Evolutionary conservation across 805 yeast species (phyloP).

Genomic region (Metschnikowia cubensis): DNA sequence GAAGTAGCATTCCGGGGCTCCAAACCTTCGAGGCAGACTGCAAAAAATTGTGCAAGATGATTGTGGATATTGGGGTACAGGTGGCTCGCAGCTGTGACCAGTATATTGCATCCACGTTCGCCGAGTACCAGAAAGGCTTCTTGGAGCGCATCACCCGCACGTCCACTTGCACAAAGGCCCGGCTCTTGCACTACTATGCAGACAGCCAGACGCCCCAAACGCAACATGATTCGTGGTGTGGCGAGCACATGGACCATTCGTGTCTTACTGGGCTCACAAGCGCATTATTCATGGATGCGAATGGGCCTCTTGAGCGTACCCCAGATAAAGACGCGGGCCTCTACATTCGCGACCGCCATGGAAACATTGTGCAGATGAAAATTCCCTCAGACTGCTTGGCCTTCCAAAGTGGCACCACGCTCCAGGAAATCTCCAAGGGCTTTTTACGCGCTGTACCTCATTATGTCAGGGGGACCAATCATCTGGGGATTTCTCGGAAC

Average conservation of each 20-base stretch:
- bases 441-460: conserved; percentile 57
- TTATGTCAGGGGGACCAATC: conserved; percentile 44
- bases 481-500: conserved; percentile 41
- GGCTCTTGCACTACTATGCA: conserved; percentile 54
- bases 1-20: conserved; percentile 17
- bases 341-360: conserved; percentile 45
- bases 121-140: conserved; percentile 31
- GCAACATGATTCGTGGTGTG: conserved; percentile 46
- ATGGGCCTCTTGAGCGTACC: conserved; percentile 10
- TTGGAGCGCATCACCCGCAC: conserved; percentile 43
- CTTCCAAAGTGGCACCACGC: conserved; percentile 58
- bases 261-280: conserved; percentile 58
- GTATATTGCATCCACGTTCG: conserved; percentile 29
- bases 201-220: conserved; percentile 16
- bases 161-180: conserved; percentile 55
- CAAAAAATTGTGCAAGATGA: conserved; percentile 40
- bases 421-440: conserved; percentile 47
- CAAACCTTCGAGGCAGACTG: conserved; percentile 32
- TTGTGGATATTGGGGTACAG: conserved; percentile 43
- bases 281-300: conserved; percentile 47
- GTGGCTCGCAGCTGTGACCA: conserved; percentile 56
- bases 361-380: conserved; percentile 44
- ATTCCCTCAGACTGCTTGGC: conserved; percentile 56
- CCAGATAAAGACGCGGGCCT: conserved; percentile 50
- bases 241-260: conserved; percentile 58